Conservation (phyloP, 345 rosid species). For the Pistacia atlantica region DNA sequence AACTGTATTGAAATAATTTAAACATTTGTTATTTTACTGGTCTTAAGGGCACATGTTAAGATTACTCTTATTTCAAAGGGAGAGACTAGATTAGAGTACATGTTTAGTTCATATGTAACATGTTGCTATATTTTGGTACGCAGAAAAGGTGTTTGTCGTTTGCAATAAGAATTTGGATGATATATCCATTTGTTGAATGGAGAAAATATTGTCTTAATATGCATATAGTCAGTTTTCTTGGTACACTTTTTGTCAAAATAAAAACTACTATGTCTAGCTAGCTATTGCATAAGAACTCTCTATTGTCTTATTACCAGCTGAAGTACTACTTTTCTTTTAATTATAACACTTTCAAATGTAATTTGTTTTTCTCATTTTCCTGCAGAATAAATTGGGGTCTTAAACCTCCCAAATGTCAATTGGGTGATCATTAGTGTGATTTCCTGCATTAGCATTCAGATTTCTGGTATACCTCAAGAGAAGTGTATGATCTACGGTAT, state of each 20-base stretch:
- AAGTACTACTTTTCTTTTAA: no score
- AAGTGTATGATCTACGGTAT: constrained; percentile 4
- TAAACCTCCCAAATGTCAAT: neutral
- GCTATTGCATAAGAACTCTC: no score
- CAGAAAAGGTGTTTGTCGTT: neutral
- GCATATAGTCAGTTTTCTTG: neutral
- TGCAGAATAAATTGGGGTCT: neutral
- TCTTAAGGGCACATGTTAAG: no score
- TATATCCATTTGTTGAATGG: neutral
- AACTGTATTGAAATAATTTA: no score
- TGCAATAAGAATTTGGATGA: neutral
- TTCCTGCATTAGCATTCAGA: neutral
- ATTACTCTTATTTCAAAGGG: neutral
- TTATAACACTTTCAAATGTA: neutral
- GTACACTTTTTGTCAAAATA: neutral
- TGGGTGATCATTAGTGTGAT: neutral
- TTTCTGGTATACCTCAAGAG: neutral
- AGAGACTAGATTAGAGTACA: neutral
- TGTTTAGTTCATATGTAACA: neutral
- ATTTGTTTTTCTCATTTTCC: constrained; percentile 1
- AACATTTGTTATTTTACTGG: no score
- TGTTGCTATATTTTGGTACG: neutral
- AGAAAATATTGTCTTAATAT: neutral
- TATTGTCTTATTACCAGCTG: no score
- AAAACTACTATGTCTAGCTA: no score